Evolutionary conservation across 1,139 yeast species (phyloP), one percentile per base, ranked within the genome.

Genomic region (Suhomyces panamericanus): DNA sequence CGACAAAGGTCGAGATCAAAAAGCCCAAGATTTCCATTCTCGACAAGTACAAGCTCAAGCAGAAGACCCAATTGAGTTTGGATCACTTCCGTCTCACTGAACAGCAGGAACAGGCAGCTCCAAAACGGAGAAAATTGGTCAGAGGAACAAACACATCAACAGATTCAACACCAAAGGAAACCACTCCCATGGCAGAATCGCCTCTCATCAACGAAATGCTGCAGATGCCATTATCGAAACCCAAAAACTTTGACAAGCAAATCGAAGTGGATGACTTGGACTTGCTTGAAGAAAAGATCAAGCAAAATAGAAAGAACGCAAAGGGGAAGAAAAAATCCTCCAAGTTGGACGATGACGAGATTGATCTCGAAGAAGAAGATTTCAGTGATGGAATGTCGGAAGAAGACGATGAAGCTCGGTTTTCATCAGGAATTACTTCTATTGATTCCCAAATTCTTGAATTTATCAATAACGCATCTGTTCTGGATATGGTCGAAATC

Each of bases 401-500:
- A 26, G 73, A 64, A 39, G 75, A 65, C 48, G 77, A 68, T 38
- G 77, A 65, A 43, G 69, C 58, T 47, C 66, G 46, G 45, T 60
- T 54, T 30, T 60, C 51, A 49, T 56, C 56, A 6, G 80, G 80
- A 27, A 75, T 87, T 46, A 73, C 79, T 0, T 57, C 72, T 4
- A 73, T 73, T 49, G 95, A 87, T 56, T 70, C 71, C 13, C 82
- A 88, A 47, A 81, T 90, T 27, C 69, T 91, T 44, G 80, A 83
- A 41, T 90, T 93, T 57, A 72, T 93, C 54, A 93, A 93, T 62
- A 79, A 80, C 26, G 93, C 96, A 0, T 78, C 87, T 11, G 72
- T 73, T 2, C 81, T 83, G 47, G 96, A 91, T 60, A 71, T 93
- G 41, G 78, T 85, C 12, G 99, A 93, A 64, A 80, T 90, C 32